Conservation (phyloP, 352 stramenopile genomes). For the Globisporangium spiculum region DNA sequence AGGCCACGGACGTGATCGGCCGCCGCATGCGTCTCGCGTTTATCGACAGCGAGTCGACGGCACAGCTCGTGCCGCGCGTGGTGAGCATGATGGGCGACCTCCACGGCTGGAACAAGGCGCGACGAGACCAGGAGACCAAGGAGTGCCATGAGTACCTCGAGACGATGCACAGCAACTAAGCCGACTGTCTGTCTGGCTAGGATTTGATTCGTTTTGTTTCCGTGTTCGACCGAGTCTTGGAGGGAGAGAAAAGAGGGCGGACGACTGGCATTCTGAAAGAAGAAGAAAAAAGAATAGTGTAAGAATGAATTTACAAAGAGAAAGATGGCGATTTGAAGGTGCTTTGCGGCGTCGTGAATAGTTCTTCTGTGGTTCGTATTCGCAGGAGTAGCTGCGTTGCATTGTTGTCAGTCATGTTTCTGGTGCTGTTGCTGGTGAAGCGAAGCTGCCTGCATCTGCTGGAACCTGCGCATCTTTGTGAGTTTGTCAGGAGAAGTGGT, state of each 20-base stretch:
- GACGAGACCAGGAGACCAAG: constrained; percentile 66
- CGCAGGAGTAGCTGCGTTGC: background rate
- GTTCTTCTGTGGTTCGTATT: background rate
- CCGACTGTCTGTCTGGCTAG: background rate
- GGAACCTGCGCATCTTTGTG: constrained; percentile 16
- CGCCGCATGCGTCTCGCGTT: constrained; percentile 92
- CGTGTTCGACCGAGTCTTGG: background rate
- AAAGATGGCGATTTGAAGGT: background rate
- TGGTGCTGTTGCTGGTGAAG: constrained; percentile 5
- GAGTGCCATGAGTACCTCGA: constrained; percentile 77
- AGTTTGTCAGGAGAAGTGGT: constrained; percentile 19
- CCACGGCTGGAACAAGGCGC: constrained; percentile 80
- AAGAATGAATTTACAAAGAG: constrained; percentile 16
- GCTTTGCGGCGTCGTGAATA: background rate
- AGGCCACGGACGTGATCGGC: constrained; percentile 91
- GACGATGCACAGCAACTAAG: constrained; percentile 84
- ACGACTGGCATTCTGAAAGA: background rate
- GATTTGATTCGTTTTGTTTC: background rate
- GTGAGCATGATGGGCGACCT: constrained; percentile 93
- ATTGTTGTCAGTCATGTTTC: background rate
- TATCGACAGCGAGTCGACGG: constrained; percentile 85
- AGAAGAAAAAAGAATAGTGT: background rate
- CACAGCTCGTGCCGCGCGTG: constrained; percentile 79
- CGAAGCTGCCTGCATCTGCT: constrained; percentile 15
- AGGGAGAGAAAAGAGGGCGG: background rate